A percentile compares a stretch with the other conserved stretches of the same genome.
Evolutionary conservation across 345 rosid genomes (phyloP).

Genomic region (Aquilaria yunnanensis): DNA sequence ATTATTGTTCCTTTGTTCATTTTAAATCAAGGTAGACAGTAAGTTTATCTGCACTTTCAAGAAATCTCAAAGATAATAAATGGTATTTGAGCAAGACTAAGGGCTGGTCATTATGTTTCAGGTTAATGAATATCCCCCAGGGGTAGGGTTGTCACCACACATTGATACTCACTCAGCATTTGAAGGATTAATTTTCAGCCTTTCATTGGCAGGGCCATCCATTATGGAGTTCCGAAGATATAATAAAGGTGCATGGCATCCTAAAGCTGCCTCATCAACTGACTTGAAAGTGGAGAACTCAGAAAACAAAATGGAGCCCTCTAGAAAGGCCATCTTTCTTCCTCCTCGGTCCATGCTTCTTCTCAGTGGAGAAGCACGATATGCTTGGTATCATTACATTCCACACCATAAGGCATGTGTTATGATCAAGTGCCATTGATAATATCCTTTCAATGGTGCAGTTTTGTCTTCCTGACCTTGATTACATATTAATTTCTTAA

Average conservation of each 20-base stretch:
- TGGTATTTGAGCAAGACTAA: constrained; percentile 10
- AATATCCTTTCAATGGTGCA: no score
- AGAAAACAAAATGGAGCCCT: constrained; percentile 21
- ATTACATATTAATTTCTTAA: no score
- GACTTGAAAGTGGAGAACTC: constrained; percentile 30
- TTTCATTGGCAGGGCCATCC: constrained; percentile 96
- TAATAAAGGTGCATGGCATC: constrained; percentile 38
- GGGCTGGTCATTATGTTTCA: constrained; percentile 24
- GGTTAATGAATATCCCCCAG: constrained; percentile 96
- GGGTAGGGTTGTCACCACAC: constrained; percentile 96
- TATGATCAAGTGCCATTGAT: not conserved
- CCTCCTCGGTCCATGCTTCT: constrained; percentile 93
- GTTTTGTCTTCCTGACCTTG: no score
- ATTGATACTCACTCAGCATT: constrained; percentile 98
- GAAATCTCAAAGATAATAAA: no score
- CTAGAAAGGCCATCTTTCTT: constrained; percentile 67
- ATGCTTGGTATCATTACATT: constrained; percentile 96
- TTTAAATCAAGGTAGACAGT: no score
- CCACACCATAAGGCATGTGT: constrained; percentile 83
- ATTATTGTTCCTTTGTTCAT: not conserved
- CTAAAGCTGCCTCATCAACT: constrained; percentile 24
- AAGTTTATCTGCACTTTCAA: no score
- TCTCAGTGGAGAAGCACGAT: constrained; percentile 90
- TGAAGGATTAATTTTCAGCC: constrained; percentile 84
- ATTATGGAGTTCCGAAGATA: constrained; percentile 94